Base-by-base conservation (phyloP, 495 filamentous ascomycete species). In the Hypoxylon fuscum region DNA sequence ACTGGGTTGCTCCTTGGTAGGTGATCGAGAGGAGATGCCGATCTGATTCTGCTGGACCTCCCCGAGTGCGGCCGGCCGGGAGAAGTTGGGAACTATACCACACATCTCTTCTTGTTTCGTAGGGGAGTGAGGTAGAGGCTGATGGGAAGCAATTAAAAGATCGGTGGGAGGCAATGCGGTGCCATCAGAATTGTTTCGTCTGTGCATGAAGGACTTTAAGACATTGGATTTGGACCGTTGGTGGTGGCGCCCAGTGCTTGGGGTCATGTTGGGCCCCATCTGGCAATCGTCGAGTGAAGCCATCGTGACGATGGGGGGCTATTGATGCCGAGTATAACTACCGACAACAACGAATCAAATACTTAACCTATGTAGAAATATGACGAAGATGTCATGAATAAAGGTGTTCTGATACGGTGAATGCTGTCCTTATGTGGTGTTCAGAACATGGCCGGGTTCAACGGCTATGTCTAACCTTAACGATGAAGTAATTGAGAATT, bases 171-270 rank as follows among this genome's bases (percentile, higher is more conserved):
- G 79, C 15, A 82, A 74, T 5, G 64, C 62, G 17, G 71, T 48
- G 12, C 78, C 78, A 63, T 83, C 79, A 27, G 75, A 75, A 40
- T 83, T 78, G 67, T 73, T 80, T 45, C 82, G 76, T 59, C 76
- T 77, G 37, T 79, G 77, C 34, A 87, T 85, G 64, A 87, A 79
- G 11, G 83, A 82, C 54, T 77, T 82, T 44, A 88, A 69, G 22
- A 87, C 80, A 12, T 80, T 82, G 5, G 85, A 86, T 71, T 83
- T 87, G 62, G 79, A 77, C n/a, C 79, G 77, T 14, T 77, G 74
- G 53, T 79, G 78, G 22, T 51, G 37, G 52, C 46, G 57, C 4
- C 41, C 57, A 17, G 63, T 7, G 43, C 25, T 45, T 22, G 66
- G 66, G 52, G 59, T 59, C n/a, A n/a, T n/a, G n/a, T n/a, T n/a